phyloP scores from a whole-genome alignment of 805 yeast species.

The Sugiyamaella boreocaroliniensis region DNA sequence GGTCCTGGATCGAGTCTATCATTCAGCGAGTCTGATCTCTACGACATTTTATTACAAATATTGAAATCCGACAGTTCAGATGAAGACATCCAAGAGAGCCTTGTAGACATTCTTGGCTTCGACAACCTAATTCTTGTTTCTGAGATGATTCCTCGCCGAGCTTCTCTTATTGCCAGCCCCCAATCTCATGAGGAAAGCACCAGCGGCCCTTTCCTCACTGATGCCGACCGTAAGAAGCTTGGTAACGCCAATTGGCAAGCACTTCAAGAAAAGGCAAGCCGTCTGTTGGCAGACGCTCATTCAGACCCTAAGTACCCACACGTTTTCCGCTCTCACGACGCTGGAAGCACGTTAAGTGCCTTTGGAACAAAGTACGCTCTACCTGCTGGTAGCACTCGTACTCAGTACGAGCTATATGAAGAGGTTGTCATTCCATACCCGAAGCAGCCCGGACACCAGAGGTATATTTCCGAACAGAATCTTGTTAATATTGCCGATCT shows the following conservation, averaged over 20 bases:
- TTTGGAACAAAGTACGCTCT: constrained; percentile 74
- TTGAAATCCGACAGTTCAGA: constrained; percentile 33
- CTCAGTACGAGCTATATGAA: constrained; percentile 48
- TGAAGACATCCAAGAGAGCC: constrained; percentile 58
- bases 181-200: not conserved
- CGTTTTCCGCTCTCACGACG: constrained; percentile 67
- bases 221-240: constrained; percentile 19
- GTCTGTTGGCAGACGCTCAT: constrained; percentile 1
- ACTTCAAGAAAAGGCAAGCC: constrained; percentile 15
- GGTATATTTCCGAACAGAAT: constrained; percentile 27
- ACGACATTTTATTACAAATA: constrained; percentile 7
- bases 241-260: constrained; percentile 19
- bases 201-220: constrained; percentile 8
- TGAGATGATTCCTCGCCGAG: constrained; percentile 42
- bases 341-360: constrained; percentile 63
- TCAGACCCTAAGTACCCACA: constrained; percentile 58
- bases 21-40: constrained; percentile 6
- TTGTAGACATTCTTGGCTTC: constrained; percentile 78
- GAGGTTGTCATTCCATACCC: constrained; percentile 80
- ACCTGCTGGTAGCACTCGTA: constrained; percentile 68
- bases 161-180: constrained; percentile 4
- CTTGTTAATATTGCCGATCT: constrained; percentile 55
- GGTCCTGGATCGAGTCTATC: not conserved
- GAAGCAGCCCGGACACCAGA: constrained; percentile 23
- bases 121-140: constrained; percentile 79